A percentile compares a stretch with the other conserved stretches of the same genome.
Conservation (phyloP, 2,329 filamentous ascomycete genomes). For the Penicillium polonicum region DNA sequence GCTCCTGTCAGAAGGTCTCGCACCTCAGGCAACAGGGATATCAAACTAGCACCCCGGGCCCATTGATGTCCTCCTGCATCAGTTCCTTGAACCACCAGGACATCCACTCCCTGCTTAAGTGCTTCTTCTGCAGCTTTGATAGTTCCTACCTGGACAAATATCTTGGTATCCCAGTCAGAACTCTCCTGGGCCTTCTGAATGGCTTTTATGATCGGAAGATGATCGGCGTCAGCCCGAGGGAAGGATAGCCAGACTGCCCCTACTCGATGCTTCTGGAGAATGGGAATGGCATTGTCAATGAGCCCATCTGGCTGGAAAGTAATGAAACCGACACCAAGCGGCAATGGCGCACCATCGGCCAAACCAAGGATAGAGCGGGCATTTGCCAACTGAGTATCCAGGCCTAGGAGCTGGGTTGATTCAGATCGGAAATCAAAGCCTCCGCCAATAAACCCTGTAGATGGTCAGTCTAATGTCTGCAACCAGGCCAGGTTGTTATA, state of each 20-base stretch:
- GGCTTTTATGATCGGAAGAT: slow-evolving; percentile 33
- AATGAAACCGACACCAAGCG: slow-evolving; percentile 63
- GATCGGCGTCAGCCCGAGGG: slow-evolving; percentile 45
- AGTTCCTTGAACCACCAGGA: slow-evolving; percentile 61
- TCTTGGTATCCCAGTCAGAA: slow-evolving; percentile 41
- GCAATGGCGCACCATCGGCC: slow-evolving; percentile 33
- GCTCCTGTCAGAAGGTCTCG: slow-evolving; percentile 43
- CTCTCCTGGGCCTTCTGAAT: slow-evolving; percentile 27
- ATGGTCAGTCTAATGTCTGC: not conserved
- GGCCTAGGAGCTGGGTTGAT: slow-evolving; percentile 15
- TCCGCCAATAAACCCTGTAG: slow-evolving; percentile 22
- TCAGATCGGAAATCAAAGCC: slow-evolving; percentile 20
- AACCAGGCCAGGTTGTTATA: not conserved
- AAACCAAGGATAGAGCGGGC: slow-evolving; percentile 9
- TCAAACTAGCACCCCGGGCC: slow-evolving; percentile 53
- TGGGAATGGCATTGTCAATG: slow-evolving; percentile 42
- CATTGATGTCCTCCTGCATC: slow-evolving; percentile 67
- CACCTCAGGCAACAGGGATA: slow-evolving; percentile 60
- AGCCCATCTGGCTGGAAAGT: slow-evolving; percentile 47
- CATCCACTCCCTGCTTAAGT: slow-evolving; percentile 53
- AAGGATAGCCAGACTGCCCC: slow-evolving; percentile 68
- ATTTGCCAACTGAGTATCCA: slow-evolving; percentile 15
- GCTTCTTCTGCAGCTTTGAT: slow-evolving; percentile 56
- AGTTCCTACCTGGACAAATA: slow-evolving; percentile 64
- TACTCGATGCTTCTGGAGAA: slow-evolving; percentile 55